Percentiles rank a stretch among this genome's conserved stretches.
These are phyloP conservation scores for Entomortierella beljakovae DNA, from an alignment of 192 early-diverging fungal species.

Conservation along the genomic window DNA sequence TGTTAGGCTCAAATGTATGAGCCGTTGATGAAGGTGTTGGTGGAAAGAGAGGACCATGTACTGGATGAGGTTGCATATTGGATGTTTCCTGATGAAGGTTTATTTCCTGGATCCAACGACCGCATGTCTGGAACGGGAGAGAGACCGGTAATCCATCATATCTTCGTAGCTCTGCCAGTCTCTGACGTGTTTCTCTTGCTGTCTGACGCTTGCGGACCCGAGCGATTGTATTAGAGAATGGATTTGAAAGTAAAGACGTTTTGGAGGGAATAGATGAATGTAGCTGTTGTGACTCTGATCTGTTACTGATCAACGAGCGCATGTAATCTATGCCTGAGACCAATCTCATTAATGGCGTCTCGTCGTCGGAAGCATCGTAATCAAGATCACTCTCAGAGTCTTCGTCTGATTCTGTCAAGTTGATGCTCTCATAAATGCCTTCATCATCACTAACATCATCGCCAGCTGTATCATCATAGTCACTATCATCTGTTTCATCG, in stretches of 20 bases:
- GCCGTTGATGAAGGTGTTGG: background rate
- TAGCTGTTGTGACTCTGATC: background rate
- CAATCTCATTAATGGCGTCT: slow-evolving; percentile 31
- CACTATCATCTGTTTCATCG: background rate
- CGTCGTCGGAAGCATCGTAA: slow-evolving; percentile 37
- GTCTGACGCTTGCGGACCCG: slow-evolving; percentile 13
- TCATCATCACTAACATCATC: background rate
- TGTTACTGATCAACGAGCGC: background rate
- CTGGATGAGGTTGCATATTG: slow-evolving; percentile 14
- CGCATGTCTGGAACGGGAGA: slow-evolving; percentile 28
- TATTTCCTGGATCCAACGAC: slow-evolving; percentile 48
- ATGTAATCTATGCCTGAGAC: slow-evolving; percentile 26
- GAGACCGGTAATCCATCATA: slow-evolving; percentile 26
- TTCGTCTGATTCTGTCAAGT: background rate
- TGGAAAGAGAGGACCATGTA: too few relatives aligned
- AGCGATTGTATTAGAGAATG: slow-evolving; percentile 4
- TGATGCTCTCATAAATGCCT: slow-evolving; percentile 1
- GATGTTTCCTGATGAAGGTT: slow-evolving; percentile 44
- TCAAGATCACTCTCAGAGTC: slow-evolving; percentile 7
- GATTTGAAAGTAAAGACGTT: background rate
- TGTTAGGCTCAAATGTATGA: too few relatives aligned
- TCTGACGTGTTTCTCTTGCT: slow-evolving; percentile 5
- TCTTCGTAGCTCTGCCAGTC: slow-evolving; percentile 11
- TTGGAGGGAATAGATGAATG: background rate
- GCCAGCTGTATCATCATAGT: background rate